These are phyloP conservation scores for Pestalotiopsis fici DNA, from an alignment of 2,329 filamentous ascomycete genomes.

Conservation along the genomic window DNA sequence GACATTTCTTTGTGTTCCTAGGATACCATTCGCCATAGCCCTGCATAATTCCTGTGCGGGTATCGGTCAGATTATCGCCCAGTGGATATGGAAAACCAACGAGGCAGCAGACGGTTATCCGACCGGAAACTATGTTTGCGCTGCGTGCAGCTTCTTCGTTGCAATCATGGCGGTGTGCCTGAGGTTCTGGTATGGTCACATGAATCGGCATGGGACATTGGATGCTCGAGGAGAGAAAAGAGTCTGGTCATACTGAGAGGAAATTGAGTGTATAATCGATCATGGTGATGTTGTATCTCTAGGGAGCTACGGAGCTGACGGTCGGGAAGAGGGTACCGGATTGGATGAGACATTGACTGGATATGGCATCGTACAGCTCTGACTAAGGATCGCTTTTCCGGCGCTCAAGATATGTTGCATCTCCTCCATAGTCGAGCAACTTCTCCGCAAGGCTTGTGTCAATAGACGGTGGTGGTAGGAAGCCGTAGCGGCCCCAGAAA, in stretches of 20 bases:
- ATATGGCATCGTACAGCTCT: not conserved
- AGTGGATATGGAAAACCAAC: slow-evolving; percentile 38
- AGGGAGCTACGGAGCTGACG: too few species aligned
- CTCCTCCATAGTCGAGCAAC: slow-evolving; percentile 31
- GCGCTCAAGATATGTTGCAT: slow-evolving; percentile 28
- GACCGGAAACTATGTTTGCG: slow-evolving; percentile 40
- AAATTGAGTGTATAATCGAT: not conserved
- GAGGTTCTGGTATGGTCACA: slow-evolving; percentile 21
- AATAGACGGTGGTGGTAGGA: slow-evolving; percentile 18
- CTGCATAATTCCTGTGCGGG: slow-evolving; percentile 37
- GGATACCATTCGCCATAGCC: slow-evolving; percentile 35
- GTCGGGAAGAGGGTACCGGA: not conserved
- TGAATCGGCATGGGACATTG: slow-evolving; percentile 20
- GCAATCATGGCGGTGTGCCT: slow-evolving; percentile 18
- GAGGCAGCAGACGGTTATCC: slow-evolving; percentile 33
- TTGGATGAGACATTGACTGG: not conserved
- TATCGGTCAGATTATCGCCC: slow-evolving; percentile 36
- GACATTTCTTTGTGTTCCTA: not conserved
- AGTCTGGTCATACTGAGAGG: slow-evolving; percentile 22
- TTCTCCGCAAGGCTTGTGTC: slow-evolving; percentile 27
- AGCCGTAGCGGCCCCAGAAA: slow-evolving; percentile 35
- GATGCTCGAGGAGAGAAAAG: slow-evolving; percentile 21
- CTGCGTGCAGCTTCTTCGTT: slow-evolving; percentile 34
- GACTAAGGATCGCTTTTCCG: not conserved
- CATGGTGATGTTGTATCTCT: too few species aligned